phyloP scores from a whole-genome alignment of 768 basidiomycete genomes.

The Exsudoporus frostii region DNA sequence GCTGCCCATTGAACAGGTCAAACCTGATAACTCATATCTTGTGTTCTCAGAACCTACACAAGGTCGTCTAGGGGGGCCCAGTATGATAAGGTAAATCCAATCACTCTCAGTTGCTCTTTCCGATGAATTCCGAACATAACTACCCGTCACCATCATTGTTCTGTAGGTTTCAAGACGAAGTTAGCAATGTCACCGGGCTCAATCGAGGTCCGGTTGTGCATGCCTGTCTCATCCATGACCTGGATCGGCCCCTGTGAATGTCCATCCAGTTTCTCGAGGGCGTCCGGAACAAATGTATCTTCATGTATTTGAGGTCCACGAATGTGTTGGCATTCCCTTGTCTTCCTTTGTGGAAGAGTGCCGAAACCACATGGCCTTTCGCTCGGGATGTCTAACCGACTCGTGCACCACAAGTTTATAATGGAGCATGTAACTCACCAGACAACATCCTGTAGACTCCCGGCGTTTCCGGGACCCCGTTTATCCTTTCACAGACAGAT shows the following conservation, averaged over 20 bases:
- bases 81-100: neutral
- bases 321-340: neutral
- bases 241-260: neutral
- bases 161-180: conserved; percentile 7
- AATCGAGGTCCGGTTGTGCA: conserved; percentile 8
- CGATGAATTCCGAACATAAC: neutral
- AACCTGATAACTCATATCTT: neutral
- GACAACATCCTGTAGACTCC: neutral
- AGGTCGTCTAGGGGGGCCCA: neutral
- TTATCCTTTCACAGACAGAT: neutral
- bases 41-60: neutral
- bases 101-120: neutral
- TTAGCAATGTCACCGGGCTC: neutral
- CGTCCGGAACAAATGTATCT: neutral
- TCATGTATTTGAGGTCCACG: neutral
- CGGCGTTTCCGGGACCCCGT: neutral
- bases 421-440: neutral
- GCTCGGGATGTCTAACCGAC: too few relatives aligned
- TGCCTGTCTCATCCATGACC: neutral
- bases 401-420: neutral
- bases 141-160: neutral
- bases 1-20: neutral
- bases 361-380: neutral
- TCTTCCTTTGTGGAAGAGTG: neutral
- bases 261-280: neutral